Conservation (phyloP, 2,329 filamentous ascomycete species). For the Calonectria naviculata region DNA sequence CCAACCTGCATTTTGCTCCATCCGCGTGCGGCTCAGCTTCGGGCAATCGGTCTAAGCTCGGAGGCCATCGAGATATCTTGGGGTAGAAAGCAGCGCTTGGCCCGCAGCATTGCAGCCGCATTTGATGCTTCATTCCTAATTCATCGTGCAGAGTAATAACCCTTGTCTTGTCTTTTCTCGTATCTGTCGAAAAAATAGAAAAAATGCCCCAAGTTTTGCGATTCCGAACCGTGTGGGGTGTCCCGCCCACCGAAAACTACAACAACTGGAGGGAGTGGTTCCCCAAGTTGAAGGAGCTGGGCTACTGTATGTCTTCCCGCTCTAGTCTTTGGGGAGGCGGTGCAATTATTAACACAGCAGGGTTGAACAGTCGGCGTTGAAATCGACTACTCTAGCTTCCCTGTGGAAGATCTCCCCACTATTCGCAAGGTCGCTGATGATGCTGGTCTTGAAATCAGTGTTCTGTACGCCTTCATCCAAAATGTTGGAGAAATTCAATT, state of each 20-base stretch:
- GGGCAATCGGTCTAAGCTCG: constrained; percentile 5
- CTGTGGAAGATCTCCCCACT: not conserved
- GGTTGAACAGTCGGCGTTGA: constrained; percentile 12
- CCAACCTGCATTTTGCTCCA: not conserved
- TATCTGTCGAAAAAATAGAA: not conserved
- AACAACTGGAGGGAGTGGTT: constrained; percentile 24
- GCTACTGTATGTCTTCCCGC: constrained; percentile 14
- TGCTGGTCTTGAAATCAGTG: constrained; percentile 14
- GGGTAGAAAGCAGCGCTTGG: constrained; percentile 5
- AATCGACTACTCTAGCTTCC: constrained; percentile 9
- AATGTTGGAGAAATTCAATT: not conserved
- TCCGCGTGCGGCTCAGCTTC: not conserved
- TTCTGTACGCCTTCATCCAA: not conserved
- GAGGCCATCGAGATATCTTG: not conserved
- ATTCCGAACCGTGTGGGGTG: constrained; percentile 25
- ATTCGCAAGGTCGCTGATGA: constrained; percentile 7
- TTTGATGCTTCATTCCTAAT: not conserved
- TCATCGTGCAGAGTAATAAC: not conserved
- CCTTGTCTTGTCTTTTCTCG: not conserved
- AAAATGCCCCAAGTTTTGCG: constrained; percentile 21
- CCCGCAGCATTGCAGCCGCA: not conserved
- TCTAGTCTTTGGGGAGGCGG: not conserved
- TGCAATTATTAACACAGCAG: not conserved
- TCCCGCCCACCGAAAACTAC: constrained; percentile 19
- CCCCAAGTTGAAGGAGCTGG: constrained; percentile 23